A percentile compares a stretch with the other conserved stretches of the same genome.
Evolutionary conservation across 2,329 filamentous ascomycete species (phyloP).

Genomic region (Fusarium liriodendri): DNA sequence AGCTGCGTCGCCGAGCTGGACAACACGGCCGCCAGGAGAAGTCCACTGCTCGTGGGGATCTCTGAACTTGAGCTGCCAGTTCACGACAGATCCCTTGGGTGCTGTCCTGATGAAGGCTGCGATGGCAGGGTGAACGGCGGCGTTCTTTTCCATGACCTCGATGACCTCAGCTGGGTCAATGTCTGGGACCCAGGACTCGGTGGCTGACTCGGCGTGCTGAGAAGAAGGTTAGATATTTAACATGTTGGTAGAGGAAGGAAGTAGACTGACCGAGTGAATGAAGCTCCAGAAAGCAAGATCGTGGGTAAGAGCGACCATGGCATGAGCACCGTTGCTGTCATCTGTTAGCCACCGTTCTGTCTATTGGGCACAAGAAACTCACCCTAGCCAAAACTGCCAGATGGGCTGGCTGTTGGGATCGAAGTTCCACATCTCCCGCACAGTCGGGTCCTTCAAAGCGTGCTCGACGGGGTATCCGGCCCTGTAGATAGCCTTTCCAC

Average conservation of each 20-base stretch:
- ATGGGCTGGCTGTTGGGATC: constrained; percentile 13
- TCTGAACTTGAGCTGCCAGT: constrained; percentile 33
- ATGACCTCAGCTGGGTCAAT: constrained; percentile 27
- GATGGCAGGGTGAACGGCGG: constrained; percentile 19
- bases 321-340: constrained; percentile 22
- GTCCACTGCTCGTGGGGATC: constrained; percentile 34
- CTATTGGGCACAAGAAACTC: accelerated
- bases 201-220: constrained; percentile 25
- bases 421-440: constrained; percentile 31
- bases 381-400: constrained; percentile 35
- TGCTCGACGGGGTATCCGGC: constrained; percentile 25
- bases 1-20: constrained; percentile 27
- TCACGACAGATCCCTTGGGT: constrained; percentile 28
- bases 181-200: constrained; percentile 27
- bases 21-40: constrained; percentile 23
- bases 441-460: constrained; percentile 20
- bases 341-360: neutral
- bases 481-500: constrained; percentile 29
- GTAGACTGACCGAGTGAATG: constrained; percentile 17
- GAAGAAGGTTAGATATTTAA: accelerated
- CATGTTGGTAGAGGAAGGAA: accelerated
- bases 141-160: constrained; percentile 28
- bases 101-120: constrained; percentile 27
- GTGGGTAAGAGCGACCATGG: constrained; percentile 19
- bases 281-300: constrained; percentile 32